A percentile compares a stretch with the other conserved stretches of the same genome.
Evolutionary conservation across 2,329 filamentous ascomycete genomes (phyloP).

Genomic region (Aspergillus spinulosporus): DNA sequence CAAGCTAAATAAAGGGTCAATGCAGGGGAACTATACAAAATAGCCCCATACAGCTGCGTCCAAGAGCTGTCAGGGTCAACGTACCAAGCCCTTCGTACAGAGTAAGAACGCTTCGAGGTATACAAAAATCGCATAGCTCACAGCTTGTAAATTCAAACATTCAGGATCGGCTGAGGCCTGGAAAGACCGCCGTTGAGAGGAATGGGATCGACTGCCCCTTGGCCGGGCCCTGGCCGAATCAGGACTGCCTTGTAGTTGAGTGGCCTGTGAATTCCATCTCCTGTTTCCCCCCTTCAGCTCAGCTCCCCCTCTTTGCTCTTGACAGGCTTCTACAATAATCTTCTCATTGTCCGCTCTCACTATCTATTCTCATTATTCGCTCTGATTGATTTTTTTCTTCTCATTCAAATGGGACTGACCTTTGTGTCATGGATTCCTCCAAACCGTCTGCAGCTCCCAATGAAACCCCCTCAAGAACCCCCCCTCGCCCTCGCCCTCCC

Average conservation of each 20-base stretch:
- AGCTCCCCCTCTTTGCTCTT: background rate
- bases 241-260: constrained; percentile 2
- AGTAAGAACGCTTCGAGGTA: background rate
- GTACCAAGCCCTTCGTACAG: background rate
- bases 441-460: constrained; percentile 25
- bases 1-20: background rate
- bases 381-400: background rate
- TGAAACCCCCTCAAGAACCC: constrained; percentile 20
- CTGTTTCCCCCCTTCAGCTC: constrained; percentile 17
- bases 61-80: background rate
- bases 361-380: background rate
- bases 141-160: background rate
- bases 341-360: background rate
- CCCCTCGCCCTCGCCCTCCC: constrained; percentile 7
- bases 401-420: constrained; percentile 22
- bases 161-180: background rate
- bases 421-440: constrained; percentile 35
- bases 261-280: constrained; percentile 5
- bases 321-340: background rate
- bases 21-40: background rate
- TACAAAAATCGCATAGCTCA: background rate
- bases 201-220: constrained; percentile 22
- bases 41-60: background rate
- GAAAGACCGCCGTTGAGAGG: constrained; percentile 12
- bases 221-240: background rate